phyloP scores from a whole-genome alignment of 2,329 filamentous ascomycete species.

The Colletotrichum magnum region DNA sequence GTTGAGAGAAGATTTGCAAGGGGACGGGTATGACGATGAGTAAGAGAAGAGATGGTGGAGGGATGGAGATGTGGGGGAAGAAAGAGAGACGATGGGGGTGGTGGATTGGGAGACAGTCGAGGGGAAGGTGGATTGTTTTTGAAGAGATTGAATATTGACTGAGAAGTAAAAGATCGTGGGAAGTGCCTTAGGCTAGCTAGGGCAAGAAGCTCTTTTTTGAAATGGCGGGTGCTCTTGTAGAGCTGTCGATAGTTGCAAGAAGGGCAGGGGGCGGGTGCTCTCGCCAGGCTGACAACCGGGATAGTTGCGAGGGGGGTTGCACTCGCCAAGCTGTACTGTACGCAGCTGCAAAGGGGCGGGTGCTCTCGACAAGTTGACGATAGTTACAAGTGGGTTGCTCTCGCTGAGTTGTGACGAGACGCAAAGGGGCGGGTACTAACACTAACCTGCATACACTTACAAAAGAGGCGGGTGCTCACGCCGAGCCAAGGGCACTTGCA shows the following conservation, averaged over 20 bases:
- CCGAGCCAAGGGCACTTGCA: too few relatives aligned
- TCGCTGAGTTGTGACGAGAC: too few relatives aligned
- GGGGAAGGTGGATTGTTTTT: background rate
- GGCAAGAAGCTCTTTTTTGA: background rate
- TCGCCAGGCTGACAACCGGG: background rate
- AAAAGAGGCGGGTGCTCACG: too few relatives aligned
- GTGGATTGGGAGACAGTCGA: background rate
- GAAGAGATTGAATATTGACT: background rate
- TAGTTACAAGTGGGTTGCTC: too few relatives aligned
- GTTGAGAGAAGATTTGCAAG: background rate
- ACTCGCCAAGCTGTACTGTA: background rate
- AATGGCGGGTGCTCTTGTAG: background rate
- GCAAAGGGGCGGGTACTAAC: too few relatives aligned
- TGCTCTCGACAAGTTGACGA: too few relatives aligned
- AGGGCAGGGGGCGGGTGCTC: background rate
- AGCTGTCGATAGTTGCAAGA: background rate
- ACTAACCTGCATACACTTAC: too few relatives aligned
- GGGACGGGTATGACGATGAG: background rate
- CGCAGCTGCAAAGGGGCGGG: too few relatives aligned
- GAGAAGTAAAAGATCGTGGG: slow-evolving; percentile 10
- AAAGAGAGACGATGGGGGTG: background rate
- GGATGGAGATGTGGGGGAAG: background rate
- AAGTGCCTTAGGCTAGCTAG: slow-evolving; percentile 17
- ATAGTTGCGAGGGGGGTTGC: background rate
- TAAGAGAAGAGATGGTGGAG: slow-evolving; percentile 8